Conservation (phyloP, 2,329 filamentous ascomycete genomes). For the Cladorrhinum sp. region DNA sequence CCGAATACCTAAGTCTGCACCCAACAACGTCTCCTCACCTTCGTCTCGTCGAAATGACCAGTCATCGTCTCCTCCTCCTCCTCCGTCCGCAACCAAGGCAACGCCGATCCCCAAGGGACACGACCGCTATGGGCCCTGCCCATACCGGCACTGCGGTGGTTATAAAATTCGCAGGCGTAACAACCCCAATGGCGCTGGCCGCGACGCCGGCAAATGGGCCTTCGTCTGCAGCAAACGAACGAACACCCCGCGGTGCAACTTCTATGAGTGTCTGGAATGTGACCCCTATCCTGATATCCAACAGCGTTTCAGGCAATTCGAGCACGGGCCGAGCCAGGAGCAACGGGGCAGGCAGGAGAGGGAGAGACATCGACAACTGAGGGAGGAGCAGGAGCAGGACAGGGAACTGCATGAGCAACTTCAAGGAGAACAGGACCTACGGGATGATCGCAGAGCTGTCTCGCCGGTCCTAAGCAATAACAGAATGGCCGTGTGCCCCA, state of each 20-base stretch:
- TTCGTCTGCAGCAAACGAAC: slow-evolving; percentile 14
- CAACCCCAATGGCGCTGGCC: slow-evolving; percentile 6
- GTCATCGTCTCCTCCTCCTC: not conserved
- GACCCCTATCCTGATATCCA: not conserved
- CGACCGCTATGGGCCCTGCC: slow-evolving; percentile 20
- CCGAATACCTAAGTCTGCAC: not conserved
- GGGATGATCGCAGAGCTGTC: not conserved
- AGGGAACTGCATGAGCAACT: slow-evolving; percentile 3
- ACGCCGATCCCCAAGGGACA: not conserved
- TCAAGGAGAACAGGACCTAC: not conserved
- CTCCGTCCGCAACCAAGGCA: not conserved
- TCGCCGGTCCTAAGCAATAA: not conserved
- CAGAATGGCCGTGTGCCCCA: not conserved
- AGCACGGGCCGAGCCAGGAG: no score
- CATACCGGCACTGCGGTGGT: slow-evolving; percentile 12
- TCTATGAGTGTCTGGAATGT: not conserved
- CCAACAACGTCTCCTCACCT: not conserved
- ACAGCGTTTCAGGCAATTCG: no score
- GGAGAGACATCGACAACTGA: not conserved
- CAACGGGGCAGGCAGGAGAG: not conserved
- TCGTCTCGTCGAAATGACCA: not conserved
- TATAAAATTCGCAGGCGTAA: slow-evolving; percentile 15
- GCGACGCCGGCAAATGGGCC: slow-evolving; percentile 13
- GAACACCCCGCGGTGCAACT: not conserved
- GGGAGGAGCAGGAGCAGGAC: slow-evolving; percentile 11